Conservation (phyloP, 1,139 yeast species). For the Pichia inconspicua region DNA sequence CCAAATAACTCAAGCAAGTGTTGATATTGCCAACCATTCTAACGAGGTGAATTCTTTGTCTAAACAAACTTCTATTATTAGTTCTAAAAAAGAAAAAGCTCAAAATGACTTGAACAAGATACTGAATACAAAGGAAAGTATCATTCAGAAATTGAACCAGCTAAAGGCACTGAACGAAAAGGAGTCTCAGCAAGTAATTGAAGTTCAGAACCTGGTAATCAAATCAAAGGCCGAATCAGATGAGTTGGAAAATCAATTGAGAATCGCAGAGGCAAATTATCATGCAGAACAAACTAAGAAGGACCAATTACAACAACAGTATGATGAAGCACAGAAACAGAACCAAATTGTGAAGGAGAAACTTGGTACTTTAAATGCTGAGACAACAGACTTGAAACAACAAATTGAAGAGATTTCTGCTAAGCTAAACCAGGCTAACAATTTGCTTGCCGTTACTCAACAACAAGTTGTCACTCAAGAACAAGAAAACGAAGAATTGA, state of each 20-base stretch:
- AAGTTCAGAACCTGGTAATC: constrained; percentile 54
- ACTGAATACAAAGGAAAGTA: constrained; percentile 57
- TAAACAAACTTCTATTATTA: constrained; percentile 62
- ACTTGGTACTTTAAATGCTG: constrained; percentile 59
- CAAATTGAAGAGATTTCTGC: constrained; percentile 44
- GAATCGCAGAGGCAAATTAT: constrained; percentile 73
- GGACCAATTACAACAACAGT: constrained; percentile 49
- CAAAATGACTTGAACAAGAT: constrained; percentile 67
- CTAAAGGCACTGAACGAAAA: constrained; percentile 68
- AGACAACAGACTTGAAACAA: constrained; percentile 49
- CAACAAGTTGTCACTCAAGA: constrained; percentile 62
- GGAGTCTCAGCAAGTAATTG: constrained; percentile 68
- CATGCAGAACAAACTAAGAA: constrained; percentile 66
- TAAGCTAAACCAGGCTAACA: constrained; percentile 54
- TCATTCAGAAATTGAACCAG: constrained; percentile 59
- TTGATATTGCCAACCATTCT: constrained; percentile 80
- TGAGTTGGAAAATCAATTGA: constrained; percentile 64
- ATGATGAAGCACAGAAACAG: constrained; percentile 60
- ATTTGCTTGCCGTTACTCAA: constrained; percentile 55
- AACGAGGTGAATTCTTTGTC: constrained; percentile 77
- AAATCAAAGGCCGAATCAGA: constrained; percentile 63
- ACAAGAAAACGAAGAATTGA: constrained; percentile 36
- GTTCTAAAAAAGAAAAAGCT: constrained; percentile 65
- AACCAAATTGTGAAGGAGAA: constrained; percentile 61
- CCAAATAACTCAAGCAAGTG: constrained; percentile 67